Percentiles rank a stretch among this genome's conserved stretches.
These are phyloP conservation scores for Mycena belliarum DNA, from an alignment of 768 basidiomycete species.

Conservation along the genomic window DNA sequence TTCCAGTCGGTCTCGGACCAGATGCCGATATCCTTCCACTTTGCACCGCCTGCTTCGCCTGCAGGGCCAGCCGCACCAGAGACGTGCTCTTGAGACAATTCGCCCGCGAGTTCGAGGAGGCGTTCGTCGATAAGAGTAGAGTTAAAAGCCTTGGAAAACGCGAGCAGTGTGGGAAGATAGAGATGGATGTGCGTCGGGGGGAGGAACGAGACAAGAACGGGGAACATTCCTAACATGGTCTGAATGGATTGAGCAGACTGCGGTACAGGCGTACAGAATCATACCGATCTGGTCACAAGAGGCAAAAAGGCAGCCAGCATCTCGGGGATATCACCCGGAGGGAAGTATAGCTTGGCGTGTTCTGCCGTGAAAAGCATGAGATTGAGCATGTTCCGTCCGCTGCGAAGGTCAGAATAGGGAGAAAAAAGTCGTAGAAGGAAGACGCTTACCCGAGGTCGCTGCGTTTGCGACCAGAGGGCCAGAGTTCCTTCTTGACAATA, in stretches of 20 bases:
- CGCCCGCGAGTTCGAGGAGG: conserved; percentile 68
- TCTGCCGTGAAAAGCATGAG: conserved; percentile 76
- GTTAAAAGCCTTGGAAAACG: conserved; percentile 78
- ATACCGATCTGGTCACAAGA: conserved; percentile 67
- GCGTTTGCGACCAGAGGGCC: conserved; percentile 58
- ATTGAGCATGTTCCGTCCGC: conserved; percentile 66
- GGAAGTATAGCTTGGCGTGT: conserved; percentile 69
- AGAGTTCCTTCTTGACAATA: conserved; percentile 69
- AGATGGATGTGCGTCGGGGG: conserved; percentile 65
- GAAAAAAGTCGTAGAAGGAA: background rate
- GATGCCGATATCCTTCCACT: conserved; percentile 86
- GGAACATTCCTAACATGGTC: conserved; percentile 71
- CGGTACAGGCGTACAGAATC: conserved; percentile 23
- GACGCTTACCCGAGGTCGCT: conserved; percentile 57
- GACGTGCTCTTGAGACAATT: conserved; percentile 71
- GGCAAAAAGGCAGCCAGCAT: conserved; percentile 78
- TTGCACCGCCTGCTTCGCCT: conserved; percentile 55
- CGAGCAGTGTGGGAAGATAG: conserved; percentile 74
- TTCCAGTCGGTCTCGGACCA: conserved; percentile 86
- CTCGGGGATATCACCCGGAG: conserved; percentile 58
- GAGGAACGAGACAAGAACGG: conserved; percentile 76
- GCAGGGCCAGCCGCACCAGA: conserved; percentile 53
- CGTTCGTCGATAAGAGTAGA: conserved; percentile 74
- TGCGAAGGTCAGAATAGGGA: conserved; percentile 11
- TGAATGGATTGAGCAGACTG: conserved; percentile 28